Evolutionary conservation across 805 yeast genomes (phyloP), one percentile per base, ranked within the genome.

Genomic region (Metschnikowia koreensis): DNA sequence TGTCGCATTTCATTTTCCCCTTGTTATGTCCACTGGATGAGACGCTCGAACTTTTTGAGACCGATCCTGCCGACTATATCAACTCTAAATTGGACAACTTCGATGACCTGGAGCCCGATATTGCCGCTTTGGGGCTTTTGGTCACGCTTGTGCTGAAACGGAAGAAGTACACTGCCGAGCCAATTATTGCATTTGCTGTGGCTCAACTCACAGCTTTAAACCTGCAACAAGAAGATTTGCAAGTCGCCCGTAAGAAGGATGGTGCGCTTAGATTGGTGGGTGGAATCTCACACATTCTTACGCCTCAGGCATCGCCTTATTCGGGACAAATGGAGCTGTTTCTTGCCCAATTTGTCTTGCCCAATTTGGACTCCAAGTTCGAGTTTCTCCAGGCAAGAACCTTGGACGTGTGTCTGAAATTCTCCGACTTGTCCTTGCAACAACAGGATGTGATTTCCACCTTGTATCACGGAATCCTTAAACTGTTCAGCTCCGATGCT

Each of bases 51-150:
- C 68, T 81, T 5, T 92, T 88, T 70, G 96, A 90, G 55, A 83
- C 80, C 55, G 97, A 92, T 60, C 97, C 97, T 3, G 86, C 82
- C 50, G 97, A 91, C 65, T 94, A 89, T 66, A 83, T 93, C 50
- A 88, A 89, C 66, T 75, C 84, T 47, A 80, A 80, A 48, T 77
- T 90, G 55, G 76, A 73, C 56, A 60, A 65, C 36, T 66, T 86
- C 59, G 94, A 87, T 48, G 83, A 77, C 39, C 62, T 72, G 38
- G 74, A 69, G 53, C 88, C 96, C 7, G 96, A 90, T 65, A 74
- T 81, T 43, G 96, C 96, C 1, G 93, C 97, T 1, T 73, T 87
- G 48, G 81, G 84, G 9, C 77, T 94, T 52, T 70, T 94, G 54
- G 80, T 81, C 29, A 84, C 91, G 1, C 67, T 90, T n/a, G 87